phyloP scores from a whole-genome alignment of 78 protist species.

The Dictyostelium brefeldianum region DNA sequence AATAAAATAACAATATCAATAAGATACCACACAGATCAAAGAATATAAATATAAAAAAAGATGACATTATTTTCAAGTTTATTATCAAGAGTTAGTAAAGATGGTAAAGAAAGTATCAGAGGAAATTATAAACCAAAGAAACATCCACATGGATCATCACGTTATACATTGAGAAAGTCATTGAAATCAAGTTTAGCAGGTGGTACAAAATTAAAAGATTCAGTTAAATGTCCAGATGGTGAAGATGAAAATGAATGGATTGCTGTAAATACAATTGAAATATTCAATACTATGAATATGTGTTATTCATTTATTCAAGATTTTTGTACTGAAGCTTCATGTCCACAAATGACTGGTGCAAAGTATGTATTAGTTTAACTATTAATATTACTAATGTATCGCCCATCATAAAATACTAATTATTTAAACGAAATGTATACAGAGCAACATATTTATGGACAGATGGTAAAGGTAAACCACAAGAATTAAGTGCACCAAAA shows the following conservation, averaged over 20 bases:
- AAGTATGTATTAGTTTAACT: slow-evolving; percentile 30
- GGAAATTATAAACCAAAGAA: slow-evolving; percentile 29
- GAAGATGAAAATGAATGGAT: slow-evolving; percentile 81
- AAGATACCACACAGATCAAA: not conserved
- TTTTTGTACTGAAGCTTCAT: slow-evolving; percentile 56
- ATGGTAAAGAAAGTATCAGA: slow-evolving; percentile 34
- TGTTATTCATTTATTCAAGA: slow-evolving; percentile 56
- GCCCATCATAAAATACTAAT: not conserved
- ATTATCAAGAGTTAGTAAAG: not conserved
- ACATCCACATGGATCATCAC: slow-evolving; percentile 56
- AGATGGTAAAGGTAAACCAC: slow-evolving; percentile 75
- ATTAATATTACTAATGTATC: too few species aligned
- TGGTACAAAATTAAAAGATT: slow-evolving; percentile 47
- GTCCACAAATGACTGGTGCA: slow-evolving; percentile 67
- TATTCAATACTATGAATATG: slow-evolving; percentile 42
- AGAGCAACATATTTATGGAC: slow-evolving; percentile 68
- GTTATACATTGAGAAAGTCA: slow-evolving; percentile 54
- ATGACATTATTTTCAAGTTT: slow-evolving; percentile 25
- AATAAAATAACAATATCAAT: too few species aligned
- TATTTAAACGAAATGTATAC: not conserved
- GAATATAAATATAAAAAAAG: not conserved
- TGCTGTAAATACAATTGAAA: slow-evolving; percentile 57
- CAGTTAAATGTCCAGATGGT: slow-evolving; percentile 67
- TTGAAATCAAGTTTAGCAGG: slow-evolving; percentile 14
- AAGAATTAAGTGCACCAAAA: slow-evolving; percentile 64